Evolutionary conservation across 495 filamentous ascomycete species (phyloP), one percentile per base, ranked within the genome.

Genomic region (Daldinia caldariorum): DNA sequence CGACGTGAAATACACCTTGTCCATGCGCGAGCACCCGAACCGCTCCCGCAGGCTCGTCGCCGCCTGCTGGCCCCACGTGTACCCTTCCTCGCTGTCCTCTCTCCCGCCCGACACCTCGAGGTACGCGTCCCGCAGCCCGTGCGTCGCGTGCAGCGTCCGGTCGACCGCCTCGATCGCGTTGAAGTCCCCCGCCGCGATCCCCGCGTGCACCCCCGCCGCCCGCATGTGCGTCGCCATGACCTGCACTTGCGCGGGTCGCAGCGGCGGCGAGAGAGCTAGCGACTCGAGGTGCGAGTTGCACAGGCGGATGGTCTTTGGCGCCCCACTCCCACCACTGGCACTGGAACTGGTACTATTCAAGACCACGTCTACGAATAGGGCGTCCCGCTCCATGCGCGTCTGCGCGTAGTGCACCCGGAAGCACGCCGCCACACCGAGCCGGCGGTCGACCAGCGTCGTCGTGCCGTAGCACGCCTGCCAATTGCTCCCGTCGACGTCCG

Each of bases 211-310:
- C 10, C 29, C 53, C 0, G 49, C 38, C 6, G 67, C 75, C 1
- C 74, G 78, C 72, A 89, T 77, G 49, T 79, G 78, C 63, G 67
- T 20, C 0, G 80, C 80, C 7, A 81, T 80, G 10, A 77, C 39
- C 8, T 70, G 65, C 1, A 86, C 58, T 69, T 88, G 86, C 7
- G 76, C 69, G 0, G 83, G 82, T 0, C 86, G 79, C 10, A 74
- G 55, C 2, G 83, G 79, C 0, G 82, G 82, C 0, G 79, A 67
- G 0, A 67, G 53, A 0, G 69, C 71, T 1, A 88, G 78, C 9
- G 83, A 85, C 66, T 88, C 87, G 16, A 87, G 82, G 65, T 89
- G 86, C 4, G 84, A 80, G 63, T 83, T 85, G 67, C 85, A 83
- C 6, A 88, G 63, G 32, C 85, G 79, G 0, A 88, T 39, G 0